phyloP scores from a whole-genome alignment of 306 rosid species.

The Trifolium repens region DNA sequence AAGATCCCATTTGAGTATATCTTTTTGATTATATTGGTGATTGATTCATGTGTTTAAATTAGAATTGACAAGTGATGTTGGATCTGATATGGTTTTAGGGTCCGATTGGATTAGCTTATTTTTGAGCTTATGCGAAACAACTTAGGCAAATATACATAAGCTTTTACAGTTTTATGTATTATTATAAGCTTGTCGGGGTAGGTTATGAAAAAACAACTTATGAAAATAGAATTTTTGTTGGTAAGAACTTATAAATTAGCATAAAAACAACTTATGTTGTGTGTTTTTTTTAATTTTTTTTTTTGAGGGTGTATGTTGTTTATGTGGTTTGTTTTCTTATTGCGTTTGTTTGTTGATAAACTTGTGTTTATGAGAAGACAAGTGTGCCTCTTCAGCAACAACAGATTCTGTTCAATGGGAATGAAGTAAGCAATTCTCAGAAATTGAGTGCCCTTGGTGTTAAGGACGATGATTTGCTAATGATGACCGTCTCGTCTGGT shows the following conservation, averaged over 20 bases:
- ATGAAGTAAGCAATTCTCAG: conserved; percentile 71
- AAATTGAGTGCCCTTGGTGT: conserved; percentile 82
- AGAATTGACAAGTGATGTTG: conserved; percentile 31
- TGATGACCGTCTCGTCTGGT: conserved; percentile 66
- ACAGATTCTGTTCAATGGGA: conserved; percentile 85
- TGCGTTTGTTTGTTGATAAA: conserved; percentile 42
- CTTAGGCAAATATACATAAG: too few species aligned
- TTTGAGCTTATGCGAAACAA: too few species aligned
- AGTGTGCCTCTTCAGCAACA: conserved; percentile 83
- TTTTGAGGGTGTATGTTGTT: not conserved
- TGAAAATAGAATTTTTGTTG: too few species aligned
- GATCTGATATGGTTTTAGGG: conserved; percentile 24
- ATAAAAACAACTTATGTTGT: too few species aligned
- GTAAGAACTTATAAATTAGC: too few species aligned
- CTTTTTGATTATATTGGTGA: conserved; percentile 6
- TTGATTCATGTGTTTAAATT: conserved; percentile 21
- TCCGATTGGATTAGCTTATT: too few species aligned
- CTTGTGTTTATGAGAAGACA: conserved; percentile 57
- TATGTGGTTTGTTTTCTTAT: conserved; percentile 40
- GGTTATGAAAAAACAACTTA: too few species aligned
- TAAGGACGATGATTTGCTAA: conserved; percentile 86
- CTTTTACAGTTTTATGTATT: too few species aligned
- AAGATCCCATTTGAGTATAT: not conserved
- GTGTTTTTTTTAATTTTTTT: not conserved
- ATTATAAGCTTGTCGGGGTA: too few species aligned